phyloP scores from a whole-genome alignment of 129 eudicot species.

The Kitagawia praeruptora region DNA sequence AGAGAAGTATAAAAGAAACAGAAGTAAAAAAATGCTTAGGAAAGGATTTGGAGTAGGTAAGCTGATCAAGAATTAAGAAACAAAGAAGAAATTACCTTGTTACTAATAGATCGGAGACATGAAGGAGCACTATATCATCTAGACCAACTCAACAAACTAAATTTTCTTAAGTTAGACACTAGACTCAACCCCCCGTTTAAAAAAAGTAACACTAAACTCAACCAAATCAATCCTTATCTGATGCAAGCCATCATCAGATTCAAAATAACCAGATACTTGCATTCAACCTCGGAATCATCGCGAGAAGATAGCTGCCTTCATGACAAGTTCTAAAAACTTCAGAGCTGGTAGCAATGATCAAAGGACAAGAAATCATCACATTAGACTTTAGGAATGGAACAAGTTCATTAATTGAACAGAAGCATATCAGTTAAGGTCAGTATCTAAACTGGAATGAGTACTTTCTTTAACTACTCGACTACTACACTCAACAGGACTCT shows the following conservation, averaged over 20 bases:
- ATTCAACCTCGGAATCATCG: no score
- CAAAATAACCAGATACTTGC: not conserved
- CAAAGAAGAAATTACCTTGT: not conserved
- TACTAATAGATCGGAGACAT: no score
- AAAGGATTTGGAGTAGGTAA: not conserved
- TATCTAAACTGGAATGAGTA: not conserved
- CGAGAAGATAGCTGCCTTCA: not conserved
- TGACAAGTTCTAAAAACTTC: no score
- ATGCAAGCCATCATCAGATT: not conserved
- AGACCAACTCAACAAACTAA: not conserved
- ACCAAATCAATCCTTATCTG: not conserved
- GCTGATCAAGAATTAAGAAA: not conserved
- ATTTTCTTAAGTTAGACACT: not conserved
- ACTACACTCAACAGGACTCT: not conserved
- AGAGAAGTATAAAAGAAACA: not conserved
- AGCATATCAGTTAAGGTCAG: not conserved
- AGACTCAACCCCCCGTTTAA: not conserved
- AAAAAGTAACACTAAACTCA: no score
- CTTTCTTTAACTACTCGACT: not conserved
- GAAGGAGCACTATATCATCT: not conserved
- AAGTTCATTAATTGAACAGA: not conserved
- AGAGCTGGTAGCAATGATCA: no score
- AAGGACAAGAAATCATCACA: not conserved
- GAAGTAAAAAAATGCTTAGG: no score
- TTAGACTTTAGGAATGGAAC: not conserved